These are phyloP conservation scores for Penicillium paradoxum DNA, from an alignment of 495 filamentous ascomycete genomes.

Conservation along the genomic window DNA sequence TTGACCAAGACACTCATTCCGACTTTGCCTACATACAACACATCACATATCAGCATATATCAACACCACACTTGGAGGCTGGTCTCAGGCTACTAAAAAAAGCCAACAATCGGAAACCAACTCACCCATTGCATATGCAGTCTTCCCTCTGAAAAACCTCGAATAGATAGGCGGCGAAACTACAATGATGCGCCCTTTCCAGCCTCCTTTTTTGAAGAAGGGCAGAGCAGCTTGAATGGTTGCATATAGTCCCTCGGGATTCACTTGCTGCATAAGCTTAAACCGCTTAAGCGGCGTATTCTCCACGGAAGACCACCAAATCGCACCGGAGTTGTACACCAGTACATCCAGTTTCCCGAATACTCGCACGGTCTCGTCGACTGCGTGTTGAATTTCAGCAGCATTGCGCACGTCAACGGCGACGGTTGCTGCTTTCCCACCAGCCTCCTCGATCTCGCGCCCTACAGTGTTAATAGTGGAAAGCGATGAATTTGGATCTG, in stretches of 20 bases:
- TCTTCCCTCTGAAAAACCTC: constrained; percentile 81
- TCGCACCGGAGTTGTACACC: constrained; percentile 80
- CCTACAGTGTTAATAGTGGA: constrained; percentile 84
- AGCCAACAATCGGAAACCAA: background rate
- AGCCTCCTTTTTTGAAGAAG: constrained; percentile 47
- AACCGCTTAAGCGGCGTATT: constrained; percentile 74
- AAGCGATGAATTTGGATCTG: constrained; percentile 70
- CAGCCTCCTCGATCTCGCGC: constrained; percentile 66
- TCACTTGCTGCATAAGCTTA: constrained; percentile 77
- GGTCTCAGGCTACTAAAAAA: background rate
- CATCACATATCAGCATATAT: background rate
- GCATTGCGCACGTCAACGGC: constrained; percentile 65
- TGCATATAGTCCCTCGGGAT: constrained; percentile 63
- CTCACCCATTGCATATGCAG: constrained; percentile 74
- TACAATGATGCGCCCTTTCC: constrained; percentile 65
- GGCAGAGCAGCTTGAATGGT: constrained; percentile 63
- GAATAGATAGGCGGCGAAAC: constrained; percentile 83
- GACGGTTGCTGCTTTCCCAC: constrained; percentile 61
- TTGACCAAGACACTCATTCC: constrained; percentile 79
- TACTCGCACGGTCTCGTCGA: constrained; percentile 56
- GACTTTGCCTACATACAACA: constrained; percentile 53
- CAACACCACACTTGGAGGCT: background rate
- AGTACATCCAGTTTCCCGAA: constrained; percentile 66
- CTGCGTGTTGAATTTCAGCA: constrained; percentile 56
- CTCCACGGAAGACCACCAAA: constrained; percentile 77